Percentiles rank a stretch among this genome's conserved stretches.
Evolutionary conservation across 345 rosid species (phyloP).

Genomic region (Anastatica hierochuntica): DNA sequence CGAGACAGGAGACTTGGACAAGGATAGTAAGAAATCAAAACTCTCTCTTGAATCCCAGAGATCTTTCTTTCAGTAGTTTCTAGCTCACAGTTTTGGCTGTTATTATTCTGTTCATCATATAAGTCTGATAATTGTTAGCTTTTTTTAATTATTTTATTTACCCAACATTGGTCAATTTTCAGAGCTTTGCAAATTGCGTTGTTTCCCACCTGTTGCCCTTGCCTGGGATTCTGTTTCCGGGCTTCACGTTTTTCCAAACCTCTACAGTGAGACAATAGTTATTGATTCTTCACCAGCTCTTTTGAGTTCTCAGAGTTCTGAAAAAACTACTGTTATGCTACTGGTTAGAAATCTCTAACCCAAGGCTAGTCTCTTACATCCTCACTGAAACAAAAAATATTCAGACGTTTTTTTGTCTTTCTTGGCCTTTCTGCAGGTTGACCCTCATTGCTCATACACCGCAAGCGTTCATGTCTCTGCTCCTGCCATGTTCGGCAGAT

Average conservation of each 20-base stretch:
- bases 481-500: constrained; percentile 65
- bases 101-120: no score
- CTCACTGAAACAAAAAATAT: neutral
- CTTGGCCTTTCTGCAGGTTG: constrained; percentile 53
- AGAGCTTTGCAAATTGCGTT: constrained; percentile 95
- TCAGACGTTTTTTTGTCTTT: constrained; percentile 1
- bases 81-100: no score
- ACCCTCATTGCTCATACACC: constrained; percentile 92
- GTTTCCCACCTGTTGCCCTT: constrained; percentile 96
- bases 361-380: constrained; percentile 5
- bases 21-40: constrained; percentile 45
- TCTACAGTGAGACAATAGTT: constrained; percentile 49
- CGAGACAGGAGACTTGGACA: constrained; percentile 61
- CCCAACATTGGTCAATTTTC: constrained; percentile 19
- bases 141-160: neutral
- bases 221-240: constrained; percentile 94
- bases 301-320: constrained; percentile 61
- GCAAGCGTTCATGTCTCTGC: constrained; percentile 53
- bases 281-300: constrained; percentile 84
- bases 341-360: constrained; percentile 39
- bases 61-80: no score
- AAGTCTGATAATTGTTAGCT: neutral
- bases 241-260: constrained; percentile 65
- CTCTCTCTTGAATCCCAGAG: constrained; percentile 1
- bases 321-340: constrained; percentile 61